Evolutionary conservation across 2,329 filamentous ascomycete species (phyloP), one percentile per base, ranked within the genome.

Genomic region (Ascochyta fabae): DNA sequence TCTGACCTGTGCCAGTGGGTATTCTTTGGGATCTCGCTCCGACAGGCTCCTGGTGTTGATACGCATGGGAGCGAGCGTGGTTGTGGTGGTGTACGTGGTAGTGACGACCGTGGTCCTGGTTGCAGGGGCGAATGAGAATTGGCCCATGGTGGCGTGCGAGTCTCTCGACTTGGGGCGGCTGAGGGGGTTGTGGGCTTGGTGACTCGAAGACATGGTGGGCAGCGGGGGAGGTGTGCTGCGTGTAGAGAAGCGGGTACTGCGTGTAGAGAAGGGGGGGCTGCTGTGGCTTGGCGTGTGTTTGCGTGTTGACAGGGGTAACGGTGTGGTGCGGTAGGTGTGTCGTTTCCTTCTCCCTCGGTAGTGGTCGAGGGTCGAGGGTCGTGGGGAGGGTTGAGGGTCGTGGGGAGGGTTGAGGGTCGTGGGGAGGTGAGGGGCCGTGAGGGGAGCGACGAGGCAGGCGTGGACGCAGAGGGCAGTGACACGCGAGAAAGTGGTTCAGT

Each of bases 51-150:
- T 89, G 56, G 90, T 85, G 62, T 86, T 87, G 64, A 96, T 86
- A 52, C 91, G 82, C 54, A 97, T 81, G n/a, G 92, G 92, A 42
- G 94, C 93, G 64, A 95, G 96, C 15, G 81, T 76, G 77, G 91
- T 83, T 75, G 88, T 92, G 1, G 93, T 96, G 0, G 92, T 96
- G 0, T 92, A 97, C 0, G 93, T 97, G 0, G 94, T 97, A 1
- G 93, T 96, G 59, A 96, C 86, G 10, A 87, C 83, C 0, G 86
- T 88, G 10, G 86, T 87, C 67, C 85, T 83, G 12, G 86, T 88
- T 15, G 86, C 82, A 27, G 86, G 86, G 53, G 83, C 84, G 65
- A 86, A 85, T 2, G 84, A 85, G 56, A 88, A 81, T 67, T 86
- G 84, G 40, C 82, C 86, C 53, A 88, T 74, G 42, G 83, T 81